Evolutionary conservation across 345 rosid genomes (phyloP), one percentile per base, ranked within the genome.

Genomic region (Toxicodendron radicans): DNA sequence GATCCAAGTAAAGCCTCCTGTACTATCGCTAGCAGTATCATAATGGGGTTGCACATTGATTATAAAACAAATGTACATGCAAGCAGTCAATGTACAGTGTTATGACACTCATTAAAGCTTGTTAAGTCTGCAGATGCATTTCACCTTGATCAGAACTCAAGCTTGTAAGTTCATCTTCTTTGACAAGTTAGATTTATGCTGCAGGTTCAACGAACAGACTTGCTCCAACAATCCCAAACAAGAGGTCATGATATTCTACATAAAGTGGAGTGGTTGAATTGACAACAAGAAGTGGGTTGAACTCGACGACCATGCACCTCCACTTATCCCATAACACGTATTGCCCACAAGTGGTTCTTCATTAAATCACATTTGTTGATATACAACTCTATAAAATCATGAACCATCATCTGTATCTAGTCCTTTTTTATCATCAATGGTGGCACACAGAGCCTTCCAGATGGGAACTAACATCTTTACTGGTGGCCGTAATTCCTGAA

Each of bases 361-460:
- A 21, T 41, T 38, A 58, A 33, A 57, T 6, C 13, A 57, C 32
- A 41, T 57, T 17, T 17, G 13, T 16, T 70, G 53, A 58, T 41
- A 24, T 18, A 23, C 24, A 24, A 17, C 33, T 57, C 30, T 24
- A 14, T 49, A 35, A 53, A 43, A 51, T 20, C 38, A 46, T 73
- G 66, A 75, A 46, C 78, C 23, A 24, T 65, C 79, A 63, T 80
- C 79, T 21, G 74, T 49, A 49, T 58, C 71, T 52, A 74, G 63
- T 60, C 72, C 71, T 66, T 69, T 83, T 53, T 83, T 76, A 71
- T 75, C 60, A 59, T 75, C 85, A 2, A 71, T 79, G 73, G 76
- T 79, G 58, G 83, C 56, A 79, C 93, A 87, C 75, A 95, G 79
- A 35, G 95, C 93, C 82, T 87, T 95, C 97, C 95, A 93, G 62